Conservation (phyloP, 1,284 basidiomycete genomes). For the Anthracocystis panici-leucophaei region DNA sequence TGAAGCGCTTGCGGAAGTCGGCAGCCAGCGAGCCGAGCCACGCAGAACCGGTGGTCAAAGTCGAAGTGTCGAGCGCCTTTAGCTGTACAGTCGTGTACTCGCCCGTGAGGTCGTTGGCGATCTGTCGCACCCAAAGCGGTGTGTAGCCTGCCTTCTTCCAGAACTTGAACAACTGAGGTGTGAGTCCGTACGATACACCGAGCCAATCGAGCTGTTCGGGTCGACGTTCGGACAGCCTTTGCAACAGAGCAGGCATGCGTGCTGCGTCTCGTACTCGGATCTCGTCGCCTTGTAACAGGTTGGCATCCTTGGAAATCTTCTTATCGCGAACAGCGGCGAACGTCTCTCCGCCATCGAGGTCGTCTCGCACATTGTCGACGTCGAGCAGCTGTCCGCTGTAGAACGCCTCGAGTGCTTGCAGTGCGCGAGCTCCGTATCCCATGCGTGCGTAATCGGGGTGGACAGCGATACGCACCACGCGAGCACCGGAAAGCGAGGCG, state of each 20-base stretch:
- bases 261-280: conserved; percentile 79
- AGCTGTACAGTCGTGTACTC: conserved; percentile 97
- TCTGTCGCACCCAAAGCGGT: conserved; percentile 93
- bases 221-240: conserved; percentile 87
- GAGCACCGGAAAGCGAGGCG: conserved; percentile 85
- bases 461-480: conserved; percentile 94
- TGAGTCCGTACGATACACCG: conserved; percentile 95
- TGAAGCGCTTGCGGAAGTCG: conserved; percentile 93
- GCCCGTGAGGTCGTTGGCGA: conserved; percentile 92
- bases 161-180: conserved; percentile 88
- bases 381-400: conserved; percentile 90
- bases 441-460: conserved; percentile 93
- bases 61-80: conserved; percentile 70
- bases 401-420: conserved; percentile 87
- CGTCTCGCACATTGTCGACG: conserved; percentile 71
- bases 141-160: conserved; percentile 95
- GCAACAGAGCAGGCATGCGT: conserved; percentile 91
- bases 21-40: conserved; percentile 92
- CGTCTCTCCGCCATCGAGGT: conserved; percentile 52
- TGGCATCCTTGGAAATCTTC: conserved; percentile 48
- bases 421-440: conserved; percentile 95
- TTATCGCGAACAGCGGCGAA: conserved; percentile 72
- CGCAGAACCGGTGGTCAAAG: conserved; percentile 72
- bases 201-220: conserved; percentile 94
- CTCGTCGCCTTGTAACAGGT: conserved; percentile 48